Evolutionary conservation across 208 protist genomes (phyloP), one percentile per base, ranked within the genome.

Genomic region (Leishmania amazonensis): DNA sequence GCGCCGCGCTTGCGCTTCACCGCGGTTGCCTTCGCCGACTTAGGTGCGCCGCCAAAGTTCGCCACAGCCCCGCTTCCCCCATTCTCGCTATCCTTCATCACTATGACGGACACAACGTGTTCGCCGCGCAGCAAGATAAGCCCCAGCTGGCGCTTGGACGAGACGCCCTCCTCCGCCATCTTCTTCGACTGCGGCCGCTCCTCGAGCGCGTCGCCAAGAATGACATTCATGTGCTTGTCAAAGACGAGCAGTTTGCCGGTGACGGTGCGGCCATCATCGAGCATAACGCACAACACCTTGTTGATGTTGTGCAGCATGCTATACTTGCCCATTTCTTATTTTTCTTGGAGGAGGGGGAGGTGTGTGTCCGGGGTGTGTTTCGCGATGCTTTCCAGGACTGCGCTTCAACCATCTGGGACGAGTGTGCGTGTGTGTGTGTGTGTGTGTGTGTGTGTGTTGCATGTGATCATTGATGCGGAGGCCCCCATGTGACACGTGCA

Each of bases 151-250:
- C 94, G 92, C 47, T 81, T 87, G 67, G 92, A 51, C 5, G 81
- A 80, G 24, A 93, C 81, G 45, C 87, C 89, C 65, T 95, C 92
- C 60, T 88, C 86, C 19, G 79, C 77, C 91, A 94, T 94, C 84
- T 91, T 93, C 76, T 88, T 91, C 57, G 91, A 95, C 76, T 83
- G 87, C n/a, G 82, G 84, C 42, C 94, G 91, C 51, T 83, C 87
- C 85, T 97, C 92, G 8, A 65, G 75, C 13, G 78, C 78, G 75
- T 96, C 93, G 42, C 76, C 84, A 2, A 97, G 79, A 8, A 97
- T 91, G n/a, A 97, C 89, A 72, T 97, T 97, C 94, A 97, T 97
- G 91, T 96, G 91, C 70, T 91, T 84, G 79, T 97, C 94, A 81
- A 91, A 97, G 67, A 95, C 91, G 42, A 97, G 87, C 3, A 97